Conservation (phyloP, 163 green algal species). For the Trebouxia gelatinosa region DNA sequence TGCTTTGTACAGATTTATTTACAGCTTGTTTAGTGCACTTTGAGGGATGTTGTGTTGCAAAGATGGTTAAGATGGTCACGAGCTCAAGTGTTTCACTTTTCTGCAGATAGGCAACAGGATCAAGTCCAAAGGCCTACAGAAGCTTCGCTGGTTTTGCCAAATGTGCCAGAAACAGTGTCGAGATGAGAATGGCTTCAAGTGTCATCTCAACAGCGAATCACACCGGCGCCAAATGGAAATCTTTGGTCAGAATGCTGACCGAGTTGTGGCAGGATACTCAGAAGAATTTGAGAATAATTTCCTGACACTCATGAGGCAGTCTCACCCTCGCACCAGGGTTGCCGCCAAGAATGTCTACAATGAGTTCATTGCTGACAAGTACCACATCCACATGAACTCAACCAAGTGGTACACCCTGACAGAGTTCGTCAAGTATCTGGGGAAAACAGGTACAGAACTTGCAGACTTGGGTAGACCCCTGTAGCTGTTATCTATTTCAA, state of each 20-base stretch:
- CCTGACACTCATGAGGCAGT: constrained; percentile 59
- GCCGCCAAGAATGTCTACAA: constrained; percentile 72
- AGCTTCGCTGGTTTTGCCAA: constrained; percentile 98
- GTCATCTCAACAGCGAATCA: constrained; percentile 87
- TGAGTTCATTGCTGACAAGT: constrained; percentile 72
- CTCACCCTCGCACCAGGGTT: constrained; percentile 56
- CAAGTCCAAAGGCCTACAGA: constrained; percentile 97
- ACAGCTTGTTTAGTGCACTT: not conserved
- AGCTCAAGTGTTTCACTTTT: too few relatives aligned
- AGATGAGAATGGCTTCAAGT: constrained; percentile 99
- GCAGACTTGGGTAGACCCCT: too few relatives aligned
- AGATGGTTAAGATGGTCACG: too few relatives aligned
- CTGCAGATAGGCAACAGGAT: constrained; percentile 90
- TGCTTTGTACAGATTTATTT: not conserved
- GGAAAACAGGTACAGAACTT: constrained; percentile 40
- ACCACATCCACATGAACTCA: constrained; percentile 99
- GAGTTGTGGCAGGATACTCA: constrained; percentile 58
- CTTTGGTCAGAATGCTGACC: constrained; percentile 79
- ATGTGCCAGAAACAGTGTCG: constrained; percentile 98
- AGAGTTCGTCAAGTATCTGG: constrained; percentile 97
- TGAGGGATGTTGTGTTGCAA: too few relatives aligned
- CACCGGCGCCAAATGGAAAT: constrained; percentile 95
- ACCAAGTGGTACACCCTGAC: constrained; percentile 94
- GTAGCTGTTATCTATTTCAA: too few relatives aligned
- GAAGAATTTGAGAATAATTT: constrained; percentile 76